A percentile compares a stretch with the other conserved stretches of the same genome.
These are phyloP conservation scores for Cladosporium sp. DNA, from an alignment of 2,329 filamentous ascomycete species.

Conservation along the genomic window DNA sequence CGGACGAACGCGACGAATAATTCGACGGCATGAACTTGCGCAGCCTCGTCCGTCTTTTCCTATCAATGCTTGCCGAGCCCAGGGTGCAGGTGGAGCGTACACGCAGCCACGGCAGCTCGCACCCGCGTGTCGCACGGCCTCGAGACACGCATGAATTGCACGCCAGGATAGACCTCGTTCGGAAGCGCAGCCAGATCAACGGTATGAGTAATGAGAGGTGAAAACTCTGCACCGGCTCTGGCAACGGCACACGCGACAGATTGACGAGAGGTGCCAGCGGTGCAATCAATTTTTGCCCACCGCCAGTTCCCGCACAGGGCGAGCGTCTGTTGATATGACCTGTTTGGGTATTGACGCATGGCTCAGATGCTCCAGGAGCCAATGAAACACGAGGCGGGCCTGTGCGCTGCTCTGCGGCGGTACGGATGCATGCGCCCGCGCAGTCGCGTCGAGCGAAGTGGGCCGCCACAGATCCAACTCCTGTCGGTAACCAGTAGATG, in stretches of 20 bases:
- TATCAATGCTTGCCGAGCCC: neutral
- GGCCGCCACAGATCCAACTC: conserved; percentile 1
- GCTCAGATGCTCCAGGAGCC: conserved; percentile 1
- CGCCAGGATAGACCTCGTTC: neutral
- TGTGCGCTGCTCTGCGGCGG: conserved; percentile 2
- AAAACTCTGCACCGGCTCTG: neutral
- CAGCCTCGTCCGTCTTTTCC: neutral
- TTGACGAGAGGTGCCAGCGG: conserved; percentile 3
- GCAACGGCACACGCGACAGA: conserved; percentile 9
- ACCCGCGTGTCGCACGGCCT: conserved; percentile 8
- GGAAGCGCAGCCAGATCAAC: neutral
- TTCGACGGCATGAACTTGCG: too few relatives aligned
- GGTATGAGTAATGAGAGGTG: neutral
- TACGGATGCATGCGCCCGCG: conserved; percentile 8
- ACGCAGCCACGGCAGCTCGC: neutral
- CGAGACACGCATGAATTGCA: conserved; percentile 7
- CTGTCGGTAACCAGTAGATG: conserved; percentile 2
- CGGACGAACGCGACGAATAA: too few relatives aligned
- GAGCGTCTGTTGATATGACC: conserved; percentile 5
- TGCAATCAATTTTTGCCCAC: conserved; percentile 2
- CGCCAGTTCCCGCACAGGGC: conserved; percentile 1
- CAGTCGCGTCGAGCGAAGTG: too few relatives aligned
- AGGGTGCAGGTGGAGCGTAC: neutral
- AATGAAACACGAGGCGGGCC: conserved; percentile 6
- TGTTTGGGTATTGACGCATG: conserved; percentile 10